These are phyloP conservation scores for Fusarium sp. DNA, from an alignment of 2,329 filamentous ascomycete species.

Conservation along the genomic window DNA sequence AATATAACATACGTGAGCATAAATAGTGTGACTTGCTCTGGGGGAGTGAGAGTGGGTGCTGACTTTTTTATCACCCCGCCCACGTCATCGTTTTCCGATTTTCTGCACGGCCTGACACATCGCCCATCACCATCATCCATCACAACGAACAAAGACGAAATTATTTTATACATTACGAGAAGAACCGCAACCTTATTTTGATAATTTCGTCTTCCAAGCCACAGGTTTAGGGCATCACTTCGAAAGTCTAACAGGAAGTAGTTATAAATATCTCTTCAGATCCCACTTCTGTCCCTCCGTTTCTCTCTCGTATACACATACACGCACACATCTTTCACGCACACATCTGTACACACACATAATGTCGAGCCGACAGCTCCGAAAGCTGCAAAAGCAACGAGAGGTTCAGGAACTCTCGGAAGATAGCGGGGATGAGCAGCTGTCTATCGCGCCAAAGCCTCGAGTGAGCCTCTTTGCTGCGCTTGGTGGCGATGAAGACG, in stretches of 20 bases:
- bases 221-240: no score
- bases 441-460: conserved; percentile 53
- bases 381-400: conserved; percentile 65
- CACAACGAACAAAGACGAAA: neutral
- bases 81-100: conserved; percentile 6
- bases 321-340: no score
- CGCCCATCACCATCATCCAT: neutral
- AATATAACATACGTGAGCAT: no score
- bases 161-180: neutral
- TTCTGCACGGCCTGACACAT: conserved; percentile 3
- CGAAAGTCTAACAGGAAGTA: no score
- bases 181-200: neutral
- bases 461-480: conserved; percentile 66
- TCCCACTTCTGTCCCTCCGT: no score
- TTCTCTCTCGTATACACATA: no score
- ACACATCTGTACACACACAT: conserved; percentile 33
- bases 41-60: neutral
- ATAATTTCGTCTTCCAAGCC: no score
- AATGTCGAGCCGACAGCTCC: conserved; percentile 67
- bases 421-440: conserved; percentile 51
- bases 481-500: conserved; percentile 61
- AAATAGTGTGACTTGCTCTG: no score
- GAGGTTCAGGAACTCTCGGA: conserved; percentile 51
- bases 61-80: conserved; percentile 6
- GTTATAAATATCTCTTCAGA: no score